These are phyloP conservation scores for Parachlorella kessleri DNA, from an alignment of 139 green algal genomes.

Conservation along the genomic window DNA sequence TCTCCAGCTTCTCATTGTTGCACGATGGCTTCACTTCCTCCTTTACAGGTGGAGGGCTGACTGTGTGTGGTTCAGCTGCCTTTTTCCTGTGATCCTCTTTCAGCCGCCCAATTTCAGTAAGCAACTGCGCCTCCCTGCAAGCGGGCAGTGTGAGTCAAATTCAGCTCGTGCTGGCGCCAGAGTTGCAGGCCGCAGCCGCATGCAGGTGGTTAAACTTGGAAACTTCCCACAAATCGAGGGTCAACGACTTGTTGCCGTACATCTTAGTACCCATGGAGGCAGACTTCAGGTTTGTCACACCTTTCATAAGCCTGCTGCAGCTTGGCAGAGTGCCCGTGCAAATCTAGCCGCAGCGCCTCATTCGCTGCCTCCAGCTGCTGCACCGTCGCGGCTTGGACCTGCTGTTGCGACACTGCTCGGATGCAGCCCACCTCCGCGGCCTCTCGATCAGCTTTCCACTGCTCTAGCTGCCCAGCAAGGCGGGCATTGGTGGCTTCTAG, in stretches of 20 bases:
- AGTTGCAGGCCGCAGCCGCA: too few relatives aligned
- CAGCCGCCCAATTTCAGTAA: slow-evolving; percentile 3
- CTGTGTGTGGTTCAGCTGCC: neutral
- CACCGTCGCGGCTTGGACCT: slow-evolving; percentile 15
- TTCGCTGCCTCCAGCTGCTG: slow-evolving; percentile 21
- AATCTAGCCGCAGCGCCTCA: slow-evolving; percentile 1
- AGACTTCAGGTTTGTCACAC: neutral
- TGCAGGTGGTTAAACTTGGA: too few relatives aligned
- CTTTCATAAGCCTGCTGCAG: slow-evolving; percentile 12
- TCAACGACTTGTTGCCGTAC: neutral
- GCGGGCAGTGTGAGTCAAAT: neutral
- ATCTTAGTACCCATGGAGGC: too few relatives aligned
- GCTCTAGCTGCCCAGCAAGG: neutral
- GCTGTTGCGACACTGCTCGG: neutral
- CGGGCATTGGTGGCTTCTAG: neutral
- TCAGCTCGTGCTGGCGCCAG: too few relatives aligned
- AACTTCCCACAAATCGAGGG: neutral
- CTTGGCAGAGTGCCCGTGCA: neutral
- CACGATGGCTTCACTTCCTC: too few relatives aligned
- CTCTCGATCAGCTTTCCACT: neutral
- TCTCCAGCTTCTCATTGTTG: neutral
- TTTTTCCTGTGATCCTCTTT: neutral
- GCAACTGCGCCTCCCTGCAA: slow-evolving; percentile 18
- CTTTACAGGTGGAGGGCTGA: neutral
- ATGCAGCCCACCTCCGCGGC: neutral